Evolutionary conservation across 768 basidiomycete species (phyloP).

Genomic region (Punctularia strigosozonata): DNA sequence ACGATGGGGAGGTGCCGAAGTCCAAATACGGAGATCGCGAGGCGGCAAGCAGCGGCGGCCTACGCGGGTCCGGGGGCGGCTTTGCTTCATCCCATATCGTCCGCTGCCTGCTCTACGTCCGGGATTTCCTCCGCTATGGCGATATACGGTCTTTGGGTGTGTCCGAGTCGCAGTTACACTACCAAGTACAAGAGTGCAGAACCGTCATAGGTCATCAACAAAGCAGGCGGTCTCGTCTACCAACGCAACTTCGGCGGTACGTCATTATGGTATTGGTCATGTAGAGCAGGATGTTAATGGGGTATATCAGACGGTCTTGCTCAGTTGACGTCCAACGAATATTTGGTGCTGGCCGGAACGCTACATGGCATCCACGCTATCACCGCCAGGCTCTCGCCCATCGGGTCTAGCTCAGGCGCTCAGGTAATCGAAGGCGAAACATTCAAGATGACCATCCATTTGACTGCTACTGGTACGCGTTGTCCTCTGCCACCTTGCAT

Average conservation of each 20-base stretch:
- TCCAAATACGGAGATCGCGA: no score
- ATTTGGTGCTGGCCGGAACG: slow-evolving; percentile 91
- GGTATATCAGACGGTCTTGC: slow-evolving; percentile 71
- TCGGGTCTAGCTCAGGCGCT: slow-evolving; percentile 71
- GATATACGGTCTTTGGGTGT: slow-evolving; percentile 75
- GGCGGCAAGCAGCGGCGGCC: no score
- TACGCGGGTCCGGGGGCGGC: no score
- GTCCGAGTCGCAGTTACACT: slow-evolving; percentile 9
- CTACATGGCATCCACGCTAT: slow-evolving; percentile 99
- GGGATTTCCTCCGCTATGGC: slow-evolving; percentile 43
- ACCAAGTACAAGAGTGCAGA: slow-evolving; percentile 4
- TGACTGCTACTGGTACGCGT: slow-evolving; percentile 76
- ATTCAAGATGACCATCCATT: slow-evolving; percentile 86
- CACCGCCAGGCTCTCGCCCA: slow-evolving; percentile 81
- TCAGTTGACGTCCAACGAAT: slow-evolving; percentile 84
- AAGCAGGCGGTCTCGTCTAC: slow-evolving; percentile 95
- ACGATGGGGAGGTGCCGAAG: no score
- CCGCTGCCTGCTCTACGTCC: no score
- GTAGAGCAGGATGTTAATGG: background rate
- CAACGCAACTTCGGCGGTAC: slow-evolving; percentile 84
- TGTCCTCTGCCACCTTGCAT: background rate
- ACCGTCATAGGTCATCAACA: slow-evolving; percentile 84
- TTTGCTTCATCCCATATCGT: no score
- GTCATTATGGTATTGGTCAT: slow-evolving; percentile 8
- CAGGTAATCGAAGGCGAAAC: slow-evolving; percentile 94